Evolutionary conservation across 257 asterid genomes (phyloP).

Genomic region (Linaria vulgaris): DNA sequence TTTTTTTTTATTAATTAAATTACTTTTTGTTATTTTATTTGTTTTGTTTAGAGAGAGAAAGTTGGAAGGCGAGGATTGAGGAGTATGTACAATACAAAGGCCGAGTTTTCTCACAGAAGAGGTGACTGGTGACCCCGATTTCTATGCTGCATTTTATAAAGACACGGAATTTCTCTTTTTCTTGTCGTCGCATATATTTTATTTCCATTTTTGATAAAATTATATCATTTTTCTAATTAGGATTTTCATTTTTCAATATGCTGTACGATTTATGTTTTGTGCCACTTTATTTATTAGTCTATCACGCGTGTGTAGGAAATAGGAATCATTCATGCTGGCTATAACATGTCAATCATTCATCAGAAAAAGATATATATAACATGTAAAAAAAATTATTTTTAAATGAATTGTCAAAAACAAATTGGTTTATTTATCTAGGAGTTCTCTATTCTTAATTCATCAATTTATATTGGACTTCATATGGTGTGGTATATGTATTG

Average conservation of each 20-base stretch:
- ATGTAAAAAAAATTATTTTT: too few species aligned
- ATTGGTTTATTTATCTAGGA: too few species aligned
- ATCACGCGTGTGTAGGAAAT: slow-evolving; percentile 13
- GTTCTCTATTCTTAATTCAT: too few species aligned
- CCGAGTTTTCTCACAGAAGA: slow-evolving; percentile 57
- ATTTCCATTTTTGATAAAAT: neutral
- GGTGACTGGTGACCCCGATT: slow-evolving; percentile 25
- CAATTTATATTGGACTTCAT: too few species aligned
- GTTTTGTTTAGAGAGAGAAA: slow-evolving; percentile 24
- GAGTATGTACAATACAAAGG: slow-evolving; percentile 37
- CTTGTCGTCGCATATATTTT: slow-evolving; percentile 56
- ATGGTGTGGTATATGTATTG: too few species aligned
- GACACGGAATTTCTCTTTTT: slow-evolving; percentile 9
- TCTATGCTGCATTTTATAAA: slow-evolving; percentile 27
- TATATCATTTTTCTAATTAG: too few species aligned
- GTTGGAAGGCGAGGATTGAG: slow-evolving; percentile 55
- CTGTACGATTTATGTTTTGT: neutral
- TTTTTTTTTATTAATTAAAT: too few species aligned
- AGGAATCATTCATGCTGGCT: too few species aligned
- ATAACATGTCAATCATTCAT: too few species aligned
- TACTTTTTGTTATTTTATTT: slow-evolving; percentile 3
- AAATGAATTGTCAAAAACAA: too few species aligned
- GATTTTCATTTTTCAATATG: too few species aligned
- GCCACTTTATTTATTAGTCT: neutral
- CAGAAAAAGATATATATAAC: too few species aligned